Evolutionary conservation across 2,329 filamentous ascomycete genomes (phyloP).

Genomic region (Gnomoniopsis smithogilvyi): DNA sequence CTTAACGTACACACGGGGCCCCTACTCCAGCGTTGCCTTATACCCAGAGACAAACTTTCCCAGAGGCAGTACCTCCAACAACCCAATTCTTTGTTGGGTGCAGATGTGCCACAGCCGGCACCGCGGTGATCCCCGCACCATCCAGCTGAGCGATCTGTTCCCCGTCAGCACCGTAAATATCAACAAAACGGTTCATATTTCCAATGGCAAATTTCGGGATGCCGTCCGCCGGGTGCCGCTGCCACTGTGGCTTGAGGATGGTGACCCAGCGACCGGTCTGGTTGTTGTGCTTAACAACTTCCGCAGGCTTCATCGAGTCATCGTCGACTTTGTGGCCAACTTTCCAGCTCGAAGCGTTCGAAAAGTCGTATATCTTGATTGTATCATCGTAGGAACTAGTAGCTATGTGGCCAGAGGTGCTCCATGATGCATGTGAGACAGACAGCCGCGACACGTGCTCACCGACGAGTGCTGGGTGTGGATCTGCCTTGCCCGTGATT

Average conservation of each 20-base stretch:
- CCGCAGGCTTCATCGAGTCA: slow-evolving; percentile 64
- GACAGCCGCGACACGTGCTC: slow-evolving; percentile 81
- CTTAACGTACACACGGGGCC: neutral
- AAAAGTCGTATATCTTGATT: slow-evolving; percentile 85
- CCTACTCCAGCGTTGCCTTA: slow-evolving; percentile 31
- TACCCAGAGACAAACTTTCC: slow-evolving; percentile 90
- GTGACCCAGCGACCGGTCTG: slow-evolving; percentile 95
- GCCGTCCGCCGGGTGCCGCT: slow-evolving; percentile 70
- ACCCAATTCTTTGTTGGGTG: slow-evolving; percentile 90
- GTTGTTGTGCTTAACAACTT: slow-evolving; percentile 80
- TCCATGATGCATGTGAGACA: slow-evolving; percentile 92
- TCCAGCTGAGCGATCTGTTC: slow-evolving; percentile 85
- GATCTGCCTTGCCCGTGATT: slow-evolving; percentile 59
- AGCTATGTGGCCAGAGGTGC: slow-evolving; percentile 76
- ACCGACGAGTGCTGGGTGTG: slow-evolving; percentile 68
- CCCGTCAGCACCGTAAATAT: slow-evolving; percentile 79
- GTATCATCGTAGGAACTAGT: slow-evolving; percentile 95
- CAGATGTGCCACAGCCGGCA: slow-evolving; percentile 88
- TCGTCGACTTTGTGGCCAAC: slow-evolving; percentile 55
- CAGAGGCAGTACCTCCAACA: slow-evolving; percentile 84
- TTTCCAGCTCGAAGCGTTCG: slow-evolving; percentile 57
- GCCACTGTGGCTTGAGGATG: slow-evolving; percentile 82
- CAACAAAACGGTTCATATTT: slow-evolving; percentile 97
- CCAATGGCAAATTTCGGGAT: slow-evolving; percentile 88
- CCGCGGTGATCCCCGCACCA: slow-evolving; percentile 87